Base-by-base conservation (phyloP, 129 eudicot species). In the Ambrosia artemisiifolia region DNA sequence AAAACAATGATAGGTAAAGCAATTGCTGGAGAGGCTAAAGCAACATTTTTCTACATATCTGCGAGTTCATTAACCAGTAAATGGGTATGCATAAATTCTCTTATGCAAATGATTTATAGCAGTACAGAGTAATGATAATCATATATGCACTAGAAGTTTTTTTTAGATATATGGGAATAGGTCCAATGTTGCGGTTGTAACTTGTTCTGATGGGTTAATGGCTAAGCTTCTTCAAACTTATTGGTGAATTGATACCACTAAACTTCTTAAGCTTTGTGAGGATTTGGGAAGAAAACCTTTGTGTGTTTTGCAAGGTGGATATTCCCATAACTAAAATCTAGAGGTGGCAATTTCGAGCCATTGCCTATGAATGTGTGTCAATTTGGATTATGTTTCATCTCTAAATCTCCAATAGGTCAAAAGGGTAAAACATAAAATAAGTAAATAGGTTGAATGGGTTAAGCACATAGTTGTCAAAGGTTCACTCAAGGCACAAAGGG, bases 1-100 rank as follows among this genome's bases (percentile, higher is more conserved):
- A 94, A 94, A 73, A 94, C 99, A 11, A 94, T 94, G 99, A 94
- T 94, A 63, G 99, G 99, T 70, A 94, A 94, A 81, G 99, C 99
- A 49, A 94, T 94, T 53, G 99, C 97, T 77, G 99, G 99, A 75
- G 99, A 94, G 78, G 97, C 94, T 57, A 94, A 94, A 72, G 99
- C 99, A 75, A 94, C 99, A 32, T 90, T 94, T 80, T 94, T 94
- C 83, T 94, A 94, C 84, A 94, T 94, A 71, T 94, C 99, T 65
- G 97, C 99, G 40, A 94, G 99, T 83, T 94, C 99, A 50, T 84
- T 94, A 72, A 94, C 99, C 33, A 94, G 99, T 79, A 94, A 94
- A 81, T 94, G 99, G 99, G 99, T 94, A 88, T 10, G 76, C 46
- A 5, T 65, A 44, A 46, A 30, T 67, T 65, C 50, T 44, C 32